Base-by-base conservation (phyloP, 495 filamentous ascomycete species). In the Annulohypoxylon maeteangense region DNA sequence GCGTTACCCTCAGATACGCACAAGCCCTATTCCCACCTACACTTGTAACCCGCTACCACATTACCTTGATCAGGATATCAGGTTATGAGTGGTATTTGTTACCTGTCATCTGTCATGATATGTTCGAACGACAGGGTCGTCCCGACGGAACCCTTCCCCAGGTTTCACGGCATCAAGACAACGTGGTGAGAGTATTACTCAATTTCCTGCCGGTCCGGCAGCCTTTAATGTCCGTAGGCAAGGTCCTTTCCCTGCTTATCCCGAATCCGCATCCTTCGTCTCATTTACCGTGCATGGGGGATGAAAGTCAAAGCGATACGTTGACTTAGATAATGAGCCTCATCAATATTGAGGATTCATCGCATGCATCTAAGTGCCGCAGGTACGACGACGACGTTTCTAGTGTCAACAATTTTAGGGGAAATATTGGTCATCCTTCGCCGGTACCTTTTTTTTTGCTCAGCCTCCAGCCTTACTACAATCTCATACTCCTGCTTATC, bases 401-500 rank as follows among this genome's bases (percentile, higher is more conserved):
- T 25, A 22, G 50, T 29, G 42, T 65, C 57, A 63, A 51, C 58
- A 66, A 23, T 36, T 11, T 34, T 25, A n/a, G 25, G 27, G 40
- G 54, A 42, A 58, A 36, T 53, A 32, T 40, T 50, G 62, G 40
- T 29, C 12, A 7, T 29, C 38, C 14, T 61, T 71, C 62, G 56
- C 68, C 50, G 62, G 56, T 47, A 20, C 62, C 57, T 20, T 60
- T 62, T 60, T 62, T 31, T 62, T 62, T 16, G 44, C 56, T 58
- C 68, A 71, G 68, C 68, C 42, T 47, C 57, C 40, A 71, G 68
- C 68, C 62, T 71, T 71, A 71, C 68, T 71, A 71, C 36, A 44
- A 66, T 71, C 32, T 22, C 42, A 22, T 7, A 50, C 62, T 55
- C 55, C 40, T 61, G 38, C 56, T 56, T 55, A 54, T 47, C 12